Conservation (phyloP, 108 stramenopile genomes). For the Cyclotella choctawhatcheeana region DNA sequence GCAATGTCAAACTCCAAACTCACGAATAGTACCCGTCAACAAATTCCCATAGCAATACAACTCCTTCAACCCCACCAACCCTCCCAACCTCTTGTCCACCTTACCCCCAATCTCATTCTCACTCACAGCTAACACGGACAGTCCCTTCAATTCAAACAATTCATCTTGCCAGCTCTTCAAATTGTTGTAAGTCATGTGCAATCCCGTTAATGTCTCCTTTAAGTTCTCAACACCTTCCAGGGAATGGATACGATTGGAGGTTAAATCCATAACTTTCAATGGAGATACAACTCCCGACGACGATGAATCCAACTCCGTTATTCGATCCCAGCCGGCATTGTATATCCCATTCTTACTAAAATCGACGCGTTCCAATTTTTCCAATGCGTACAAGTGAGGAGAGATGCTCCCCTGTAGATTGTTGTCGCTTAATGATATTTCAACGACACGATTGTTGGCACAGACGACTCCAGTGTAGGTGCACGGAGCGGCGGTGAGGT, state of each 20-base stretch:
- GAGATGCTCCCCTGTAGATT: constrained; percentile 62
- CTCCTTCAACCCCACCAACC: constrained; percentile 40
- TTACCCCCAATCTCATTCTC: constrained; percentile 53
- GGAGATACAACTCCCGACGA: background rate
- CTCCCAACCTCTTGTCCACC: constrained; percentile 51
- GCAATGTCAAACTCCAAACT: background rate
- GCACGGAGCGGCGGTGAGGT: constrained; percentile 22
- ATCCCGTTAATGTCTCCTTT: constrained; percentile 37
- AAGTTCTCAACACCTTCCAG: constrained; percentile 30
- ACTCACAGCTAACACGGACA: constrained; percentile 34
- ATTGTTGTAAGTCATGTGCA: constrained; percentile 61
- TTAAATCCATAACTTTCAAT: constrained; percentile 28
- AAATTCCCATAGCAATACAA: constrained; percentile 66
- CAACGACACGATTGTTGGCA: constrained; percentile 42
- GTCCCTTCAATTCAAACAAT: constrained; percentile 25
- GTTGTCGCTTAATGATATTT: constrained; percentile 66
- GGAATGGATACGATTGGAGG: constrained; percentile 39
- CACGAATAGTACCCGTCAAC: constrained; percentile 54
- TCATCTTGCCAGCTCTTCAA: constrained; percentile 53
- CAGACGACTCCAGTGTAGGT: constrained; percentile 35
- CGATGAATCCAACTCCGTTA: constrained; percentile 12
- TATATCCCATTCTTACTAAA: constrained; percentile 40
- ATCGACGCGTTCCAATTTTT: constrained; percentile 27
- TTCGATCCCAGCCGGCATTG: constrained; percentile 46
- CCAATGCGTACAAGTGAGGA: constrained; percentile 41